phyloP scores from a whole-genome alignment of 2,329 filamentous ascomycete genomes.

The Cordyceps javanica region DNA sequence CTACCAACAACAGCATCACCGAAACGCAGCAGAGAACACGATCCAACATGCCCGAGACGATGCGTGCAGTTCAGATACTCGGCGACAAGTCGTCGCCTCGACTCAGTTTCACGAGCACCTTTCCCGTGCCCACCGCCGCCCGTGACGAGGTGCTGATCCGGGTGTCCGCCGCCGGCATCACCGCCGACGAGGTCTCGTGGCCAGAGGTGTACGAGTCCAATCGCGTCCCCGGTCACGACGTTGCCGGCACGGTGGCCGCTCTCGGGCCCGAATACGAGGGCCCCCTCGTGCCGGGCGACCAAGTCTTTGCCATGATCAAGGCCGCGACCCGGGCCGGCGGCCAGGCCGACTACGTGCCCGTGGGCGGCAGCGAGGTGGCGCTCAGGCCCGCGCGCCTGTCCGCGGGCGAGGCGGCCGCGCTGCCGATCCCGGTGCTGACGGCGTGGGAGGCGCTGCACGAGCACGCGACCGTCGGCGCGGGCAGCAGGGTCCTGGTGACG shows the following conservation, averaged over 20 bases:
- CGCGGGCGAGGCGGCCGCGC: slow-evolving; percentile 23
- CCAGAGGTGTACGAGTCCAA: slow-evolving; percentile 24
- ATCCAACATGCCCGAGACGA: slow-evolving; percentile 13
- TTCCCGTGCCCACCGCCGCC: slow-evolving; percentile 15
- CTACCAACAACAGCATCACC: background rate
- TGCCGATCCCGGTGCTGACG: slow-evolving; percentile 27
- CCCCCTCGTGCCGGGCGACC: slow-evolving; percentile 14
- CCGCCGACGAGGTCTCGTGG: slow-evolving; percentile 29
- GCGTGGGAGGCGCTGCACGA: slow-evolving; percentile 23
- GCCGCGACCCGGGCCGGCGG: slow-evolving; percentile 19
- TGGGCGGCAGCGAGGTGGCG: slow-evolving; percentile 15
- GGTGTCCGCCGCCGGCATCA: slow-evolving; percentile 28
- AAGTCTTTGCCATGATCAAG: slow-evolving; percentile 24
- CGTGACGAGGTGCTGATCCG: slow-evolving; percentile 23
- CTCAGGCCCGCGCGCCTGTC: slow-evolving; percentile 19
- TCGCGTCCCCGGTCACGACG: slow-evolving; percentile 29
- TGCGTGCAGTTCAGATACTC: slow-evolving; percentile 29
- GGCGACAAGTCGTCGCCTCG: slow-evolving; percentile 19
- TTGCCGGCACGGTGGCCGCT: slow-evolving; percentile 26
- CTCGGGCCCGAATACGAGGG: slow-evolving; percentile 22
- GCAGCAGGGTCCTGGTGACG: slow-evolving; percentile 22
- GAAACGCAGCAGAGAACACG: background rate
- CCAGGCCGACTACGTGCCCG: slow-evolving; percentile 25
- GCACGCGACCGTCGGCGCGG: slow-evolving; percentile 15
- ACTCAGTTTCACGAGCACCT: slow-evolving; percentile 13